Conservation (phyloP, 768 basidiomycete genomes). For the Phanerochaete sordida region DNA sequence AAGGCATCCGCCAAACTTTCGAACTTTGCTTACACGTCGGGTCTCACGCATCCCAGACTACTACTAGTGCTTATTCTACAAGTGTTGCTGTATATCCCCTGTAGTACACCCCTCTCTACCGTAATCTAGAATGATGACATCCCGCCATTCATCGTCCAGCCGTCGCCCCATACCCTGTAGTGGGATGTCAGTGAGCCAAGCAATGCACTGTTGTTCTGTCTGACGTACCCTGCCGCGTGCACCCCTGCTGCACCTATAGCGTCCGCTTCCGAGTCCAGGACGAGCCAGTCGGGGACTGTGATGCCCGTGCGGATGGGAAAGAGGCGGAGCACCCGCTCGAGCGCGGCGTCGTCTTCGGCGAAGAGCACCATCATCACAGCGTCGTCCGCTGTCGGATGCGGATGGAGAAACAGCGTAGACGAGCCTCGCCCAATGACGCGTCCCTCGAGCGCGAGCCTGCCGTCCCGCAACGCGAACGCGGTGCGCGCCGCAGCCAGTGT, state of each 20-base stretch:
- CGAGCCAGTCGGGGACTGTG: slow-evolving; percentile 73
- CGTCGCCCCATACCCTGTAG: slow-evolving; percentile 29
- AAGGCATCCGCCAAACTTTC: slow-evolving; percentile 34
- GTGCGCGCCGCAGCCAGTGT: slow-evolving; percentile 7
- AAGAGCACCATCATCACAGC: slow-evolving; percentile 54
- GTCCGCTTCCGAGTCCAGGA: slow-evolving; percentile 53
- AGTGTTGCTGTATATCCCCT: slow-evolving; percentile 33
- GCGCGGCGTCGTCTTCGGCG: slow-evolving; percentile 48
- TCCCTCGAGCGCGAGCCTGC: slow-evolving; percentile 11
- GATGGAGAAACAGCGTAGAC: slow-evolving; percentile 63
- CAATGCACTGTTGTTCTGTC: background rate
- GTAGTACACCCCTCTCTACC: slow-evolving; percentile 33
- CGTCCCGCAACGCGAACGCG: slow-evolving; percentile 9
- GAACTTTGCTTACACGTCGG: slow-evolving; percentile 41
- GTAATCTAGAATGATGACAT: slow-evolving; percentile 36
- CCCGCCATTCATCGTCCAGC: slow-evolving; percentile 32
- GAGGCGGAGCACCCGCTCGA: slow-evolving; percentile 68
- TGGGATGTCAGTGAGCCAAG: background rate
- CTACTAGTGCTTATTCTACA: slow-evolving; percentile 27
- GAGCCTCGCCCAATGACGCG: slow-evolving; percentile 13
- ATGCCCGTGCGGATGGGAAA: slow-evolving; percentile 86
- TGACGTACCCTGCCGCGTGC: slow-evolving; percentile 68
- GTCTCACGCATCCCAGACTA: slow-evolving; percentile 26
- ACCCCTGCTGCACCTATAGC: slow-evolving; percentile 67
- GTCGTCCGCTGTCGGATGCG: slow-evolving; percentile 43